Base-by-base conservation (phyloP, 805 yeast species). In the Lachancea cidri region DNA sequence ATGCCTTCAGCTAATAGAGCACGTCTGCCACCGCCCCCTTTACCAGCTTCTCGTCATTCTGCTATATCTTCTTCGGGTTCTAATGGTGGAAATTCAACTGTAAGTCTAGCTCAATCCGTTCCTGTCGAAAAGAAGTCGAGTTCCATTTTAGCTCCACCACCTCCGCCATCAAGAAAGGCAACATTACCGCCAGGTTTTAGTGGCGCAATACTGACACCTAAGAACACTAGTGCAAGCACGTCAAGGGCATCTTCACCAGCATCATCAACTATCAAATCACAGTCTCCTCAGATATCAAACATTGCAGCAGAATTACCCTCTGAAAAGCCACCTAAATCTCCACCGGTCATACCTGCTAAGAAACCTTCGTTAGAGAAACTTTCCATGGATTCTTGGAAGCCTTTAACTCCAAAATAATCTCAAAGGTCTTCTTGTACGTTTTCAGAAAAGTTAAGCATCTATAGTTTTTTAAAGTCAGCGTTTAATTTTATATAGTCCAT, bases 341-440 rank as follows among this genome's bases (percentile, higher is more conserved):
- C 65, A 1, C 60, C 66, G 1, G 44, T 50, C 1, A 47, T 57
- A 17, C 65, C 68, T 7, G 48, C 51, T 6, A 56, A 57, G 38
- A 54, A 59, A 36, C 58, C 57, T 5, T 52, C 53, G 35, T 27
- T 52, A 17, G 53, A 48, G 17, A 42, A 45, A 17, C 38, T 54
- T 35, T 43, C 62, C 2, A 61, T 72, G 68, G 66, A 73, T 5
- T 72, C 73, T 18, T 74, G 79, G 79, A 71, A 70, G 38, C 78
- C 79, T 4, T 57, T 73, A 37, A 63, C 70, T 17, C 79, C 79
- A 5, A 72, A 71, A 49, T 73, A 54, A 40, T 25, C 19, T 30
- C n/a, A n/a, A n/a, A n/a, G n/a, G n/a, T n/a, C n/a, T n/a, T n/a
- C n/a, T n/a, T n/a, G n/a, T n/a, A n/a, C n/a, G n/a, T n/a, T n/a